Evolutionary conservation across 768 basidiomycete genomes (phyloP).

Genomic region (Fistulinella prunicolor): DNA sequence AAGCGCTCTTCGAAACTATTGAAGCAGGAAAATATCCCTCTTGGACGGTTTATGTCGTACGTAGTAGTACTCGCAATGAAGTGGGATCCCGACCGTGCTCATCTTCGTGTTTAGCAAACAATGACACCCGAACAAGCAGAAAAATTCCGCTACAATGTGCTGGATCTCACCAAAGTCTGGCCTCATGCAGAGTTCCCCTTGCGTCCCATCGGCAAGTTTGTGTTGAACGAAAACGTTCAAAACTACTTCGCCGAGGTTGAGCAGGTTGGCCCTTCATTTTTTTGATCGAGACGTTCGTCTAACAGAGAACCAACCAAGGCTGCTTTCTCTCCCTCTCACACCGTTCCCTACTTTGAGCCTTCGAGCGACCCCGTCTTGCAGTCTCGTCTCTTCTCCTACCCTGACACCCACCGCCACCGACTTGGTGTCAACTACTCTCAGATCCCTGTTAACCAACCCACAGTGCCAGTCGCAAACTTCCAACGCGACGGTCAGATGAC

Average conservation of each 20-base stretch:
- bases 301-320: conserved; percentile 33
- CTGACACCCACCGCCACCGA: conserved; percentile 83
- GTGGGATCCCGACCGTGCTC: conserved; percentile 1
- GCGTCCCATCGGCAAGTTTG: conserved; percentile 81
- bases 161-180: conserved; percentile 92
- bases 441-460: conserved; percentile 82
- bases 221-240: conserved; percentile 71
- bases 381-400: conserved; percentile 93
- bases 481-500: conserved; percentile 78
- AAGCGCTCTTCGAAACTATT: conserved; percentile 78
- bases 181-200: conserved; percentile 87
- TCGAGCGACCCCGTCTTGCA: conserved; percentile 92
- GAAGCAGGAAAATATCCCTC: conserved; percentile 76
- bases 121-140: conserved; percentile 94
- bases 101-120: conserved; percentile 58
- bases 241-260: conserved; percentile 97
- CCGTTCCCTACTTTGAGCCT: conserved; percentile 85
- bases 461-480: conserved; percentile 80
- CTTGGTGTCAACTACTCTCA: conserved; percentile 81
- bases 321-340: conserved; percentile 88
- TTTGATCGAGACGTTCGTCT: conserved; percentile 6
- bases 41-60: conserved; percentile 84
- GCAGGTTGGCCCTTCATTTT: conserved; percentile 54
- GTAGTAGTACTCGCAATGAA: conserved; percentile 28
- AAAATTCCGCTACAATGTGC: conserved; percentile 83